These are phyloP conservation scores for Cordyceps tenuipes DNA, from an alignment of 2,329 filamentous ascomycete genomes.

Conservation along the genomic window DNA sequence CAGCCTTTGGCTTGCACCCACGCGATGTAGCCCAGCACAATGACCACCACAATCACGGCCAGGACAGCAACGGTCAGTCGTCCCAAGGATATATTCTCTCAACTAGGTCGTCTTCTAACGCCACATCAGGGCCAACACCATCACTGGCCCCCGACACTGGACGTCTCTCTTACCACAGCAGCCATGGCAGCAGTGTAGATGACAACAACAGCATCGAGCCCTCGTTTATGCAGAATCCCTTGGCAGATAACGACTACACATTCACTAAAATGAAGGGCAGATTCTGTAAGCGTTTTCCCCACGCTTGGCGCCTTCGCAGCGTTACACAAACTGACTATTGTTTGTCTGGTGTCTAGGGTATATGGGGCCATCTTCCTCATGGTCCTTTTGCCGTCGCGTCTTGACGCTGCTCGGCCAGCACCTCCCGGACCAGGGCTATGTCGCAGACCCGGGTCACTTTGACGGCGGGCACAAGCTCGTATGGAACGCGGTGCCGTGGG, in stretches of 20 bases:
- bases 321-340: not conserved
- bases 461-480: constrained; percentile 23
- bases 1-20: constrained; percentile 7
- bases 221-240: constrained; percentile 19
- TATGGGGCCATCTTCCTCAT: constrained; percentile 28
- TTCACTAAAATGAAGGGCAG: constrained; percentile 23
- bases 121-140: constrained; percentile 4
- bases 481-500: constrained; percentile 20
- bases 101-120: not conserved
- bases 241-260: constrained; percentile 25
- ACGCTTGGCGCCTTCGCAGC: not conserved
- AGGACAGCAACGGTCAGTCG: constrained; percentile 8
- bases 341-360: constrained; percentile 19
- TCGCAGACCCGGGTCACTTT: constrained; percentile 24
- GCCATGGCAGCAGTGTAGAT: constrained; percentile 9
- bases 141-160: constrained; percentile 8
- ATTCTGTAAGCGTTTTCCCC: constrained; percentile 19
- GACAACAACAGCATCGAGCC: constrained; percentile 9
- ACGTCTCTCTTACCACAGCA: constrained; percentile 8
- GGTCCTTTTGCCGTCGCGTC: constrained; percentile 28
- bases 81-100: not conserved
- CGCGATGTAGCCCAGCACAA: constrained; percentile 8
- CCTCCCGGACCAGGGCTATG: constrained; percentile 23
- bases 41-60: not conserved
- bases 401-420: constrained; percentile 24